Conservation (phyloP, 495 filamentous ascomycete genomes). For the Penicillium coffeae region DNA sequence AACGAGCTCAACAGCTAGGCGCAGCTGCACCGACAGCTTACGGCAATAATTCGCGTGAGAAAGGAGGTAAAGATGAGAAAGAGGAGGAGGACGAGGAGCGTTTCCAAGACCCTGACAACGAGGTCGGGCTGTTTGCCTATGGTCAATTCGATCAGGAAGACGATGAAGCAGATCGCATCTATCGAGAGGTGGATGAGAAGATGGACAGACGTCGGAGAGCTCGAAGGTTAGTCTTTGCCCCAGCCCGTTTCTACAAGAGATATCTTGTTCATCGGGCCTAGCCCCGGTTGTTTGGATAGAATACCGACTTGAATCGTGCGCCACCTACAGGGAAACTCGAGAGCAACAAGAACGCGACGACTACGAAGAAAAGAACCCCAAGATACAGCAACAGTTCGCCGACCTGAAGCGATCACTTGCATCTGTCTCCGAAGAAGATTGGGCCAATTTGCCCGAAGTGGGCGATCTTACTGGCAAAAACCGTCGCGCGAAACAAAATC, state of each 20-base stretch:
- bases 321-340: slow-evolving; percentile 85
- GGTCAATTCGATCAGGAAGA: slow-evolving; percentile 95
- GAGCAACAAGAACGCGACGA: slow-evolving; percentile 88
- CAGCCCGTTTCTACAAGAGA: slow-evolving; percentile 25
- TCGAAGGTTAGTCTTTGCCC: slow-evolving; percentile 74
- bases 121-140: slow-evolving; percentile 90
- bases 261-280: slow-evolving; percentile 67
- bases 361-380: slow-evolving; percentile 94
- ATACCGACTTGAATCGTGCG: slow-evolving; percentile 72
- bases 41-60: slow-evolving; percentile 66
- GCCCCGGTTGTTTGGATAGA: slow-evolving; percentile 66
- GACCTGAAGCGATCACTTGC: slow-evolving; percentile 88
- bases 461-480: slow-evolving; percentile 96
- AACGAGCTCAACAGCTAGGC: slow-evolving; percentile 81
- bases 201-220: slow-evolving; percentile 84
- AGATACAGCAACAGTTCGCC: slow-evolving; percentile 97
- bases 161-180: slow-evolving; percentile 95
- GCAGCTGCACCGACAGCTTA: slow-evolving; percentile 76
- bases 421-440: slow-evolving; percentile 89
- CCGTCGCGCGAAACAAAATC: slow-evolving; percentile 74
- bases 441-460: slow-evolving; percentile 92
- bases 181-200: slow-evolving; percentile 90
- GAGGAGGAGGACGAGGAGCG: slow-evolving; percentile 79
- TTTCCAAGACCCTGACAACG: slow-evolving; percentile 95
- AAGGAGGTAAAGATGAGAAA: slow-evolving; percentile 53